A percentile compares a stretch with the other conserved stretches of the same genome.
Conservation (phyloP, 352 stramenopile species). For the Globisporangium nagaii region DNA sequence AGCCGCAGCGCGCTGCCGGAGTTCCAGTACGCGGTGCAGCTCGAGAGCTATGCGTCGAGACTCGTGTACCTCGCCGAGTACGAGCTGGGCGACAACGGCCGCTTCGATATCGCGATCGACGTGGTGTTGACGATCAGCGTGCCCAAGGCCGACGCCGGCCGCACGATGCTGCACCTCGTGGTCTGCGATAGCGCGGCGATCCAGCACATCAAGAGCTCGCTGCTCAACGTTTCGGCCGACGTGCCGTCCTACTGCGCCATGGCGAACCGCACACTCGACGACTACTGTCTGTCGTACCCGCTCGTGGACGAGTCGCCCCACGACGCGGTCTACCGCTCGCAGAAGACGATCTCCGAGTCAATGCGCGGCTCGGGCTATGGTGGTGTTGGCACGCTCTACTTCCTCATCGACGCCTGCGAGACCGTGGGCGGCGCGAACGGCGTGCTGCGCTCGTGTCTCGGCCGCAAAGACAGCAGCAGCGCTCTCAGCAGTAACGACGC, state of each 20-base stretch:
- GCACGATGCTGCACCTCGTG: slow-evolving; percentile 44
- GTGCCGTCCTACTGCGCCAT: slow-evolving; percentile 39
- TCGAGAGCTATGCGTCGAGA: slow-evolving; percentile 16
- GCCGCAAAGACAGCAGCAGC: slow-evolving; percentile 3
- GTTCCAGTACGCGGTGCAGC: slow-evolving; percentile 19
- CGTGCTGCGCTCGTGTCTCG: slow-evolving; percentile 44
- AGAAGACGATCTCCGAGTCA: slow-evolving; percentile 15
- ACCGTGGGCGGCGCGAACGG: not conserved
- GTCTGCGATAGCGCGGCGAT: slow-evolving; percentile 28
- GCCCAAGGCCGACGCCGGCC: slow-evolving; percentile 17
- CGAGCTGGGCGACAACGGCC: slow-evolving; percentile 26
- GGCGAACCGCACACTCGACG: slow-evolving; percentile 37
- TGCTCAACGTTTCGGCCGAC: slow-evolving; percentile 3
- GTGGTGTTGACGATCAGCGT: slow-evolving; percentile 31
- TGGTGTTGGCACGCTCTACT: slow-evolving; percentile 20
- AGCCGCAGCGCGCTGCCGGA: no score
- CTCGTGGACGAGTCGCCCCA: slow-evolving; percentile 30
- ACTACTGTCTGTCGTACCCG: slow-evolving; percentile 43
- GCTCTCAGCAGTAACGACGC: no score
- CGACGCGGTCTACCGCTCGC: slow-evolving; percentile 31
- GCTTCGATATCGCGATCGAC: slow-evolving; percentile 35
- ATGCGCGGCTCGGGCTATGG: slow-evolving; percentile 5
- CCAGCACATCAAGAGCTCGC: slow-evolving; percentile 8
- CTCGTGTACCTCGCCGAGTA: slow-evolving; percentile 34
- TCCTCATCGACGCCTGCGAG: not conserved